phyloP scores from a whole-genome alignment of 192 early-diverging fungal species.

The Linnemannia hyalina region DNA sequence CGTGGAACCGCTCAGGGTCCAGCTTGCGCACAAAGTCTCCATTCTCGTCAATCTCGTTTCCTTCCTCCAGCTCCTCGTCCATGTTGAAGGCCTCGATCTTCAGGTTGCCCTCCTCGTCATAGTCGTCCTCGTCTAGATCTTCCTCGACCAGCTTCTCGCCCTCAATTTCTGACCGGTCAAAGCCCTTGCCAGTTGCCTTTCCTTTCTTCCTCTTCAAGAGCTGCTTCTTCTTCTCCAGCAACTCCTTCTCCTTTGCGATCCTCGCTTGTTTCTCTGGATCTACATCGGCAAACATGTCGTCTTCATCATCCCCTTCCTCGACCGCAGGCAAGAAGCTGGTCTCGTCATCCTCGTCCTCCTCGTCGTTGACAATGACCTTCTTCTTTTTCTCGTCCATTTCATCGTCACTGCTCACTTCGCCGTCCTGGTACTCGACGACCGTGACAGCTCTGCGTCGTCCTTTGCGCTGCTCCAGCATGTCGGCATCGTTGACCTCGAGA shows the following conservation, averaged over 20 bases:
- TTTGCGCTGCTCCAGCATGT: constrained; percentile 64
- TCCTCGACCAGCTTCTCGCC: constrained; percentile 67
- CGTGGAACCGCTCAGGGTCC: constrained; percentile 78
- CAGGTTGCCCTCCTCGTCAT: constrained; percentile 72
- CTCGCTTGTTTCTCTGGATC: constrained; percentile 28
- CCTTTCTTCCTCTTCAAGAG: constrained; percentile 28
- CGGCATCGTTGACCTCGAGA: constrained; percentile 59
- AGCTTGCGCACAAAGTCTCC: constrained; percentile 82
- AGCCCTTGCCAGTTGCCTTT: not conserved
- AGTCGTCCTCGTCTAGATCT: constrained; percentile 61
- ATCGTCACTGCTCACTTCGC: constrained; percentile 55
- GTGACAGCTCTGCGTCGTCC: constrained; percentile 63
- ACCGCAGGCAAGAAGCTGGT: constrained; percentile 41
- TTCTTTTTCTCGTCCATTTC: constrained; percentile 42
- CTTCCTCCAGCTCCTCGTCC: constrained; percentile 80
- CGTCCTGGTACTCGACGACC: constrained; percentile 60
- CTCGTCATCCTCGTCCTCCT: constrained; percentile 20
- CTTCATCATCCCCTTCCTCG: constrained; percentile 52
- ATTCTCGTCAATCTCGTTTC: constrained; percentile 72
- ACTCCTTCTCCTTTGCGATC: not conserved
- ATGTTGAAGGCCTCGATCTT: constrained; percentile 83
- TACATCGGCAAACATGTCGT: constrained; percentile 72
- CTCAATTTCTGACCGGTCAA: constrained; percentile 59
- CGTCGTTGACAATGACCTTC: constrained; percentile 29
- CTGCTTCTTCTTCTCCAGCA: constrained; percentile 37